Base-by-base conservation (phyloP, 2,329 filamentous ascomycete genomes). In the Cladobotryum protrusum region DNA sequence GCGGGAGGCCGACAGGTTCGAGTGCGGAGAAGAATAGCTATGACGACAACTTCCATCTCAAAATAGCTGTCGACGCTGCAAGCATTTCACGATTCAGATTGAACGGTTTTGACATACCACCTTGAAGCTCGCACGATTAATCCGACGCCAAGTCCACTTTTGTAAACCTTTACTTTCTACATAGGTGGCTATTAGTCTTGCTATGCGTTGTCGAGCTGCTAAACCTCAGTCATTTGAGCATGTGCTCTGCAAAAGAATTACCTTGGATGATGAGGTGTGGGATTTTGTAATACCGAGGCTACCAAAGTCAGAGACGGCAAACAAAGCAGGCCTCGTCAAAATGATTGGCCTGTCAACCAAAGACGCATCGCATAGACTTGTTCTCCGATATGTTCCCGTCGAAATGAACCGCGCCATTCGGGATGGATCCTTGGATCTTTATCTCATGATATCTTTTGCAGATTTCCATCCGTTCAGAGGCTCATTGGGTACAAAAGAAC, bases 391-490 rank as follows among this genome's bases (percentile, higher is more conserved):
- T n/a, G 59, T 57, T 8, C 55, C 46, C 20, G 53, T 56, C 15
- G 60, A 62, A 8, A 42, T 49, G 11, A 71, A 69, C 47, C 58
- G 69, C 18, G 63, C 67, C 20, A 64, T 62, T 13, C 49, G 54
- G 5, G 48, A 45, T n/a, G 57, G 64, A 12, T 53, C 56, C 1
- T 54, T 66, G 8, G 60, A 66, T 47, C 55, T 56, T 14, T 64
- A 69, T 46, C 45, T 70, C 17, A 52, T 67, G 2, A 42, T 72
- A 5, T 68, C 67, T 6, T 59, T 70, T 39, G 55, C 63, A 6
- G 60, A 68, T 33, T 69, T 71, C 47, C 58, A 60, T 18, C 53
- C 64, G 19, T 57, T 43, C 20, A 42, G 32, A 40, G 52, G 50
- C 45, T 34, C 33, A 39, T 34, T 35, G 4, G 17, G 40, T 40